These are phyloP conservation scores for Lactarius akahatsu DNA, from an alignment of 768 basidiomycete genomes.

Conservation along the genomic window DNA sequence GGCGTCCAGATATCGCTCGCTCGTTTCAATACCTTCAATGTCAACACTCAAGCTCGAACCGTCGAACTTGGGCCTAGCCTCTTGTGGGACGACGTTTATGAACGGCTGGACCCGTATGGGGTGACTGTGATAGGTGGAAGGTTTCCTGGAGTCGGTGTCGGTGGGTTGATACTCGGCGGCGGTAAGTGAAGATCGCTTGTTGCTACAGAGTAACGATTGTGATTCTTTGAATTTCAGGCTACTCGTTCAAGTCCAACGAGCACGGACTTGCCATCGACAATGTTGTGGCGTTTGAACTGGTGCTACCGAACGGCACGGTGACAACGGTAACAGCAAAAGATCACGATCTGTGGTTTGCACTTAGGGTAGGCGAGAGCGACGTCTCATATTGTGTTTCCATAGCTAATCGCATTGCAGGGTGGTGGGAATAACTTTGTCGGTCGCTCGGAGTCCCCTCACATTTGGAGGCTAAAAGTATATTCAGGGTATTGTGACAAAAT, in stretches of 20 bases:
- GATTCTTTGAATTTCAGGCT: constrained; percentile 3
- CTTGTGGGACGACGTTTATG: constrained; percentile 32
- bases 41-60: constrained; percentile 14
- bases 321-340: constrained; percentile 16
- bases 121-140: constrained; percentile 30
- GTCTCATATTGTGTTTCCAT: no score
- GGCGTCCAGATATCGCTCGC: constrained; percentile 58
- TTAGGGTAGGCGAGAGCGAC: constrained; percentile 8
- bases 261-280: constrained; percentile 31
- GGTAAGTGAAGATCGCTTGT: constrained; percentile 4
- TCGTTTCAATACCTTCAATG: constrained; percentile 40
- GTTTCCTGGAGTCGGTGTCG: constrained; percentile 30
- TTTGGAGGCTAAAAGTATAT: background rate
- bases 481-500: constrained; percentile 27
- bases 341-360: constrained; percentile 27
- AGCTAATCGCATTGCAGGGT: constrained; percentile 10
- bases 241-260: constrained; percentile 27
- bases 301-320: constrained; percentile 30
- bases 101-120: constrained; percentile 17
- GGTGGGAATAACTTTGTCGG: constrained; percentile 26
- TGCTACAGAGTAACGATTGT: background rate
- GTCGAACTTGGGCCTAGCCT: constrained; percentile 28
- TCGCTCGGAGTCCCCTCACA: background rate
- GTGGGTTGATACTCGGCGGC: constrained; percentile 21
- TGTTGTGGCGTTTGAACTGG: constrained; percentile 29